Base-by-base conservation (phyloP, 2,329 filamentous ascomycete species). In the Whalleya microplaca region DNA sequence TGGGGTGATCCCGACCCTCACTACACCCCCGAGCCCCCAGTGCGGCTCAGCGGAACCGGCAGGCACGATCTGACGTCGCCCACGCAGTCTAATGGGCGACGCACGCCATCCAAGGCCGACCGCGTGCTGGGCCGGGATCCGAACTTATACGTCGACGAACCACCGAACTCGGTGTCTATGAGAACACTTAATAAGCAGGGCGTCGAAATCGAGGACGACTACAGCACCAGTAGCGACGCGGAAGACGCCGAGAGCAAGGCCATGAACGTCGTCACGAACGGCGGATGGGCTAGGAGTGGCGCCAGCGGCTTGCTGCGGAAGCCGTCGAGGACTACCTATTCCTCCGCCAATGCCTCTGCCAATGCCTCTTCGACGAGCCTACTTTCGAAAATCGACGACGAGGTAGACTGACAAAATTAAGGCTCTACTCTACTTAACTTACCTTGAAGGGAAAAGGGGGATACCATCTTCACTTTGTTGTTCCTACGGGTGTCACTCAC, bases 41-140 rank as follows among this genome's bases (percentile, higher is more conserved):
- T 62, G 12, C 69, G 64, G 12, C 59, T 66, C 5, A 60, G 51
- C 16, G 68, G 69, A 3, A 70, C 72, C 3, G 69, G 70, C 5
- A 66, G 74, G 40, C 73, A 76, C 42, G 75, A 75, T 47, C 29
- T 70, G 3, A 52, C 62, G 45, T 64, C 58, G 40, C 66, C 62
- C 37, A 49, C 54, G 40, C 57, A 45, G 37, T 53, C 59, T n/a
- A 61, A 59, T 8, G 72, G 73, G 2, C 74, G 74, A 45, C 73
- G 74, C 54, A 69, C 73, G 6, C 78, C 77, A 12, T 84, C 80
- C 66, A 86, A 86, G 64, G 84, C 84, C 5, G 84, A 86, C 64
- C 78, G 83, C 27, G 73, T 86, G 2, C 75, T 86, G 1, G 83
- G 84, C 37, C 79, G 83, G 3, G 82, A 84, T 55, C 82, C 83